Percentiles rank a stretch among this genome's conserved stretches.
These are phyloP conservation scores for Paramyrothecium sp. DNA, from an alignment of 2,329 filamentous ascomycete genomes.

Conservation along the genomic window DNA sequence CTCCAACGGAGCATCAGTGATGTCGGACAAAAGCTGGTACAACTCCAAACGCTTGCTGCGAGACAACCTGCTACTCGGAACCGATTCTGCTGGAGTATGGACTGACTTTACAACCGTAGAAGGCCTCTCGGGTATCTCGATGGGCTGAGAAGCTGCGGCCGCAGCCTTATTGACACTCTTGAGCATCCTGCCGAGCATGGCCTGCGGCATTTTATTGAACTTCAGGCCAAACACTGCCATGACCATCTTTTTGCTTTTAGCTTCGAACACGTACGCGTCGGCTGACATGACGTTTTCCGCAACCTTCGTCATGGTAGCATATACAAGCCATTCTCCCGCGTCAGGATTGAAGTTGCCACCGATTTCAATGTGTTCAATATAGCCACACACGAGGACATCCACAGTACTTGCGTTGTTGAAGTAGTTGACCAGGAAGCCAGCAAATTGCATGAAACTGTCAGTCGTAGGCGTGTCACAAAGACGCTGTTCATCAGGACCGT, in stretches of 20 bases:
- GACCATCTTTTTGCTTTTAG: neutral
- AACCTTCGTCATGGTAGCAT: neutral
- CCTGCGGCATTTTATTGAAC: neutral
- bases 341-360: neutral
- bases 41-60: slow-evolving; percentile 3
- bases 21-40: slow-evolving; percentile 16
- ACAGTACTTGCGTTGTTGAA: neutral
- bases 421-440: slow-evolving; percentile 2
- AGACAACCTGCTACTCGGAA: neutral
- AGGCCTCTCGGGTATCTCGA: neutral
- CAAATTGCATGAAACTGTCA: slow-evolving; percentile 2
- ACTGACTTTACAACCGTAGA: neutral
- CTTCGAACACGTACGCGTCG: neutral
- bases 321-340: neutral
- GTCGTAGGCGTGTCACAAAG: neutral
- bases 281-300: neutral
- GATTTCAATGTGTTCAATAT: neutral
- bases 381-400: neutral
- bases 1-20: slow-evolving; percentile 31
- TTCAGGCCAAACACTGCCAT: neutral
- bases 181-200: neutral
- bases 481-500: neutral
- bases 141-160: neutral
- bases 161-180: neutral
- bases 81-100: no score